Percentiles rank a stretch among this genome's conserved stretches.
phyloP scores from a whole-genome alignment of 2,329 filamentous ascomycete species.

The Fusarium sp. region DNA sequence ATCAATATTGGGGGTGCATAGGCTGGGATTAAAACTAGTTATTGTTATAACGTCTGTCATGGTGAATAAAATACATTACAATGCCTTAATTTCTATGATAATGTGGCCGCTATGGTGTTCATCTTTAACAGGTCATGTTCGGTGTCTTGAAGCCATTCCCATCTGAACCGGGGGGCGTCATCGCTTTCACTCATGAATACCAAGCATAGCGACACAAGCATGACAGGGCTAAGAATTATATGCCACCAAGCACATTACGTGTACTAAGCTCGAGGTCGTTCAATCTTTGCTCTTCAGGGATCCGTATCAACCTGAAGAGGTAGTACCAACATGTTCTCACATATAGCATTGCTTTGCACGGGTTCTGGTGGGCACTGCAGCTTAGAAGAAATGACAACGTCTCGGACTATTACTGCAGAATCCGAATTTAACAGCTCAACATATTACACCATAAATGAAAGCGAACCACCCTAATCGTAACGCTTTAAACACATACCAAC shows the following conservation, averaged over 20 bases:
- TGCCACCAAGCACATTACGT: too few species aligned
- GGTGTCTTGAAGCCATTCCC: not conserved
- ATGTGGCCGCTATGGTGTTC: not conserved
- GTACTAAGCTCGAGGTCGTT: too few species aligned
- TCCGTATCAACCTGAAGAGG: not conserved
- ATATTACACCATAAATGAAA: not conserved
- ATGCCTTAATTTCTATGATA: not conserved
- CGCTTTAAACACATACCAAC: not conserved
- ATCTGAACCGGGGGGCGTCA: not conserved
- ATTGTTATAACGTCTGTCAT: not conserved
- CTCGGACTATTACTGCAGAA: not conserved
- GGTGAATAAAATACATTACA: not conserved
- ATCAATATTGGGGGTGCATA: not conserved
- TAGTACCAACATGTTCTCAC: not conserved
- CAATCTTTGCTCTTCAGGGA: not conserved
- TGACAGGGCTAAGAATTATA: too few species aligned
- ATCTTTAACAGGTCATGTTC: not conserved
- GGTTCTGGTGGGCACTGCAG: not conserved
- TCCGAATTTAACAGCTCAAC: not conserved
- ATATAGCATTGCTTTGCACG: not conserved
- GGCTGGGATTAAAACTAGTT: not conserved
- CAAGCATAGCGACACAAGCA: too few species aligned
- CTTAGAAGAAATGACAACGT: not conserved
- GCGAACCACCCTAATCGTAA: not conserved
- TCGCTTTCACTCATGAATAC: not conserved